Evolutionary conservation across 1,284 basidiomycete genomes (phyloP), one percentile per base, ranked within the genome.

Genomic region (Filobasidium uniguttulatum): DNA sequence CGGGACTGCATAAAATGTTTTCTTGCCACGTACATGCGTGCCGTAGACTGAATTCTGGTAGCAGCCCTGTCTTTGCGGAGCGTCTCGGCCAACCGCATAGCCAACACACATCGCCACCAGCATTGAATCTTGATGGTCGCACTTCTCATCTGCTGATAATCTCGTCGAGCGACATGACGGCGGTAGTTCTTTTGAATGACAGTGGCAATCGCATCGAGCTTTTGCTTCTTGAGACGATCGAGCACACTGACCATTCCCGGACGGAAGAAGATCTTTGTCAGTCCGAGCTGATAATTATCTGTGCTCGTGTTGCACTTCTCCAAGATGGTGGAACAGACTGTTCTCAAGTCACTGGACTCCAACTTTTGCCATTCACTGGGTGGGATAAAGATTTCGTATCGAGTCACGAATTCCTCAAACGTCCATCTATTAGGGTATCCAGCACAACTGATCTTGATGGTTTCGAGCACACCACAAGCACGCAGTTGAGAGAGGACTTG

Each of bases 391-490:
- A 43, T 29, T 5, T 52, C 40, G n/a, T 43, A 25, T 87, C 94
- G 80, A 65, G 97, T 91, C n/a, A 89, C 93, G 68, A 99, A 98
- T 67, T 98, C 93, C 62, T 89, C 90, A 61, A 96, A 98, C 1
- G 85, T 91, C 94, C 94, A 98, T 44, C 94, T 78, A n/a, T 88
- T 89, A 20, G 94, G 94, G 69, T 98, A 99, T 31, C 94, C 94
- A 35, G 94, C 94, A 66, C 93, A 97, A 72, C 87, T 93, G 66
- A 99, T 99, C 51, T 91, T 80, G 62, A 99, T 99, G 1, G 94
- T 99, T 69, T 99, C 94, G 46, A 99, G 75, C 43, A 99, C 94
- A 82, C 94, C 94, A 70, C 94, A 99, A 52, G 94, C 94, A 41
- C 94, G 79, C 33, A 99, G 74, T 66, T 99, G 94, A 29, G 88